Percentiles rank a stretch among this genome's conserved stretches.
Conservation (phyloP, 257 asterid genomes). For the Penstemon eatonii region DNA sequence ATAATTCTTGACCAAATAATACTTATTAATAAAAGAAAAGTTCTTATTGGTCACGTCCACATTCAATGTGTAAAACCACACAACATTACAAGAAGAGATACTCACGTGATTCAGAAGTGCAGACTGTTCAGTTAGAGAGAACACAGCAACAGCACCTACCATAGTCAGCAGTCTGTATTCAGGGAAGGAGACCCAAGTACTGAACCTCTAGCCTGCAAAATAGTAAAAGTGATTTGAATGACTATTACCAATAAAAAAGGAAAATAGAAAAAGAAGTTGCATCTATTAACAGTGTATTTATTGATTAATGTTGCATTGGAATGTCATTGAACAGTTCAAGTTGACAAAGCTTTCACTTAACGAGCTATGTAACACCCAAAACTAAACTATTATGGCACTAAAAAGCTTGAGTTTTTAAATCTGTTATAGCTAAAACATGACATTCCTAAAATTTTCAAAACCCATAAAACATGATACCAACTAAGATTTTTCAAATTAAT, state of each 20-base stretch:
- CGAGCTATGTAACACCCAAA: not conserved
- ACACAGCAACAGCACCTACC: slow-evolving; percentile 39
- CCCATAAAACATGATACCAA: too few relatives aligned
- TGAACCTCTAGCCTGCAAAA: slow-evolving; percentile 1
- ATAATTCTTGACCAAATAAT: not conserved
- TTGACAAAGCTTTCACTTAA: not conserved
- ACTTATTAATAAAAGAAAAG: not conserved
- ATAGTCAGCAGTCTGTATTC: slow-evolving; percentile 20
- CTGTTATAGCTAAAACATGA: too few relatives aligned
- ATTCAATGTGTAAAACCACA: slow-evolving; percentile 8
- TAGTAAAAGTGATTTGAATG: not conserved
- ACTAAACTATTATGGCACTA: not conserved
- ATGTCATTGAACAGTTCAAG: not conserved
- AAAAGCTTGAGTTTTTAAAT: not conserved
- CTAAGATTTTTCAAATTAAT: too few relatives aligned
- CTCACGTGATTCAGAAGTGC: slow-evolving; percentile 43
- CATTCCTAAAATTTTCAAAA: too few relatives aligned
- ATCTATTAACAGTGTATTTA: not conserved
- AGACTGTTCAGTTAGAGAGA: slow-evolving; percentile 35
- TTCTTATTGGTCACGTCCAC: slow-evolving; percentile 6
- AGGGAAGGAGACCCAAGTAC: not conserved
- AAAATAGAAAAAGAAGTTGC: too few relatives aligned
- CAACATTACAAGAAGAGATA: slow-evolving; percentile 20
- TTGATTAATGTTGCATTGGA: not conserved
- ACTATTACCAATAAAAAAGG: not conserved